Percentiles rank a stretch among this genome's conserved stretches.
Conservation (phyloP, 495 filamentous ascomycete species). For the Aspergillus leporis region DNA sequence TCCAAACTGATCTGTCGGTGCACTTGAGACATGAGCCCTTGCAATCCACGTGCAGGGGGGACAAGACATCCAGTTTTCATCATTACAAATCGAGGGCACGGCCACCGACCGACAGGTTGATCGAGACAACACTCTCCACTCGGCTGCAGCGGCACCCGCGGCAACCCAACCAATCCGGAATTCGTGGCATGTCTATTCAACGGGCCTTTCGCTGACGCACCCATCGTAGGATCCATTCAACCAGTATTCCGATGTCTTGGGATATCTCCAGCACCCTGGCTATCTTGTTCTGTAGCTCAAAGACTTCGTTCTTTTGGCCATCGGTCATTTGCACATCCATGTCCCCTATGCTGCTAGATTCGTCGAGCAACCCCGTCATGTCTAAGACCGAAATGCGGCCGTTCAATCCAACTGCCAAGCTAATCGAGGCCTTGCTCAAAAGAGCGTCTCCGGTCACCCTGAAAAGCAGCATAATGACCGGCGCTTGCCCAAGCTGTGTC, state of each 20-base stretch:
- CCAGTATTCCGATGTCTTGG: constrained; percentile 58
- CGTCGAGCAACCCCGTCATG: constrained; percentile 31
- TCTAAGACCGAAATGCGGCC: constrained; percentile 54
- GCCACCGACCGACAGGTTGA: constrained; percentile 12
- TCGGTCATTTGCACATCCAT: constrained; percentile 27
- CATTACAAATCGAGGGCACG: too few species aligned
- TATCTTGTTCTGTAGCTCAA: constrained; percentile 41
- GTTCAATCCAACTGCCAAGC: constrained; percentile 62
- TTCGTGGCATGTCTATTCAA: constrained; percentile 11
- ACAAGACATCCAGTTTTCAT: too few species aligned
- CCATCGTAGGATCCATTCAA: constrained; percentile 51
- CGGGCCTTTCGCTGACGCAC: constrained; percentile 28
- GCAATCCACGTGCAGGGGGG: too few species aligned
- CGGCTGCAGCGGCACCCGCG: constrained; percentile 15
- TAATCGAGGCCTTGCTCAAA: constrained; percentile 33
- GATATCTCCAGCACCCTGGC: constrained; percentile 43
- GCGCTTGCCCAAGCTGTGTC: constrained; percentile 45
- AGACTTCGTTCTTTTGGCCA: constrained; percentile 26
- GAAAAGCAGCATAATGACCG: constrained; percentile 45
- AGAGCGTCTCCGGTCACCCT: constrained; percentile 22
- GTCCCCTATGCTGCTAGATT: constrained; percentile 20
- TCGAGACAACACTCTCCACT: constrained; percentile 20
- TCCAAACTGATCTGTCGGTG: constrained; percentile 6
- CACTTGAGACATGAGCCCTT: constrained; percentile 8
- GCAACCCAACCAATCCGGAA: constrained; percentile 10